Base-by-base conservation (phyloP, 441 rosid genomes). In the Erodium chrysanthum region DNA sequence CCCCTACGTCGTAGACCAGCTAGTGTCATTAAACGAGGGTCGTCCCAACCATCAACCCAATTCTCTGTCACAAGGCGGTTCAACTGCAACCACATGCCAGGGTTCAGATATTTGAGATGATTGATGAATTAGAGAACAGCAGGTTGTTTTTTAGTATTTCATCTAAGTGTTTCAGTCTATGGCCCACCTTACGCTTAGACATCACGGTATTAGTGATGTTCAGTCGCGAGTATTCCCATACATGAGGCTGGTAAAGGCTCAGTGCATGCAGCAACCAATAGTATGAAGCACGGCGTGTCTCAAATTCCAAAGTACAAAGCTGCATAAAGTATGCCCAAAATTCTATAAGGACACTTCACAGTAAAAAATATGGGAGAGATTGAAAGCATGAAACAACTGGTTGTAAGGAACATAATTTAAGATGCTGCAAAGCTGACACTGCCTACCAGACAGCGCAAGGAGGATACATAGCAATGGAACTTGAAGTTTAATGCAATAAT, bases 31-130 rank as follows among this genome's bases (percentile, higher is more conserved):
- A 94, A 89, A 74, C 96, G 95, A 15, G 96, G 99, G 78, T 94
- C 99, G 84, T 94, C 99, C 99, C 97, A 94, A 66, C 99, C 95
- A 78, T 94, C 99, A 71, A 94, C 96, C 83, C 84, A 72, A 66
- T 87, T 91, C 27, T 87, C 81, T 58, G 89, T 88, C 65, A 94
- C 97, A 68, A 94, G 75, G 78, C 78, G 83, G 74, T 94, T 91
- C 76, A 94, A 79, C 97, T 94, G 83, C 81, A 78, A 63, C 44
- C 66, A 29, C 69, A 68, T 31, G 61, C 17, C 29, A 72, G 1
- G 10, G 54, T 64, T 8, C 4, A 10, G 31, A 14, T 22, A 35
- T 68, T 29, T 60, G 44, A 15, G 33, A 18, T 8, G 42, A 15
- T 52, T 59, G 54, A n/a, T 11, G 42, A 15, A 60, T 59, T 42